phyloP scores from a whole-genome alignment of 1,139 yeast genomes.

The Debaryomyces subglobosus region DNA sequence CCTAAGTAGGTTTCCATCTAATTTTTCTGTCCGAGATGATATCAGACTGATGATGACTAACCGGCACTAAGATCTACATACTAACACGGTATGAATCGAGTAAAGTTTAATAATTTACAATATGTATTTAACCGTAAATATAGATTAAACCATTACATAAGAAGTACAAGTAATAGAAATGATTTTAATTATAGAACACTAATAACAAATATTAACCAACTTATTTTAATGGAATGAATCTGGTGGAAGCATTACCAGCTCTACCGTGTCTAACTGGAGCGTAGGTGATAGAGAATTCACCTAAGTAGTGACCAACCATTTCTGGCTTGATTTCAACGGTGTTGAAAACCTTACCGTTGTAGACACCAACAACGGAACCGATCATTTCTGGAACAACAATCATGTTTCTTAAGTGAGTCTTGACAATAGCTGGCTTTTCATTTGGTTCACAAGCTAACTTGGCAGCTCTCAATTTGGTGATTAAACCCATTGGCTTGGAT shows the following conservation, averaged over 20 bases:
- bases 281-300: constrained; percentile 99
- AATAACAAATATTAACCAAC: constrained; percentile 13
- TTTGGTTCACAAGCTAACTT: constrained; percentile 89
- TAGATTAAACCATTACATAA: constrained; percentile 13
- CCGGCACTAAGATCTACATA: background rate
- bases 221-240: constrained; percentile 72
- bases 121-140: constrained; percentile 9
- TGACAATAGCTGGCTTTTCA: constrained; percentile 98
- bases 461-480: constrained; percentile 98
- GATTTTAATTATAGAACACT: constrained; percentile 11
- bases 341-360: constrained; percentile 99
- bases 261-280: constrained; percentile 99
- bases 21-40: constrained; percentile 2
- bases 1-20: background rate
- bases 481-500: constrained; percentile 94
- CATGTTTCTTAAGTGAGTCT: constrained; percentile 99
- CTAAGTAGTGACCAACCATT: constrained; percentile 99
- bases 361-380: constrained; percentile 97
- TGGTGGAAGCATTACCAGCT: constrained; percentile 93
- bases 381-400: constrained; percentile 99
- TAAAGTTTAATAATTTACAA: constrained; percentile 3
- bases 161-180: constrained; percentile 11
- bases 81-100: background rate
- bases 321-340: constrained; percentile 98
- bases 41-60: background rate